Evolutionary conservation across 176 grass and related monocot genomes (phyloP).

Genomic region (Eragrostis nindensis): DNA sequence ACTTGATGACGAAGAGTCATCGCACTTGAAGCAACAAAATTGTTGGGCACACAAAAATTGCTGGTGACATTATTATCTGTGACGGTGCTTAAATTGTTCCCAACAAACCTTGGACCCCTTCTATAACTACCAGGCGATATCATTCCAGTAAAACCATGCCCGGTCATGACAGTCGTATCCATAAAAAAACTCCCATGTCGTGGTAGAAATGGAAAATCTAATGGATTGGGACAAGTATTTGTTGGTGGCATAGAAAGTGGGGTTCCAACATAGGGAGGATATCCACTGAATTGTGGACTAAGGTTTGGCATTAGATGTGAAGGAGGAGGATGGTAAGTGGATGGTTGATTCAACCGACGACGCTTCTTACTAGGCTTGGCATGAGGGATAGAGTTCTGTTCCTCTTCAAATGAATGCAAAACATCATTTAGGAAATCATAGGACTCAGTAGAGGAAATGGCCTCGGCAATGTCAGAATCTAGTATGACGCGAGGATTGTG

Average conservation of each 20-base stretch:
- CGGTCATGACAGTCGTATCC: not conserved
- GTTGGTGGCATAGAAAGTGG: not conserved
- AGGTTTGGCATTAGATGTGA: not conserved
- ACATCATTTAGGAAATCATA: constrained; percentile 19
- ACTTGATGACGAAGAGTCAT: not conserved
- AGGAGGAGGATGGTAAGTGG: not conserved
- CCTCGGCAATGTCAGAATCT: not conserved
- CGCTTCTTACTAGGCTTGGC: not conserved
- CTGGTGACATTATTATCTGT: too few species aligned
- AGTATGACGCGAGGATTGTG: not conserved
- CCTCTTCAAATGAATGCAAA: not conserved
- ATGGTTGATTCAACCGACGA: not conserved
- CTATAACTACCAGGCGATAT: not conserved
- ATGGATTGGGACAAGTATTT: not conserved
- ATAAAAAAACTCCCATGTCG: not conserved
- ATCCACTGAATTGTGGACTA: not conserved
- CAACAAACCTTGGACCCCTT: not conserved
- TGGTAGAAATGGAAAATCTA: not conserved
- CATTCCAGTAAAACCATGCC: not conserved
- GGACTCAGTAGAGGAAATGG: not conserved
- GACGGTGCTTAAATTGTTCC: not conserved
- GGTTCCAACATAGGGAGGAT: not conserved
- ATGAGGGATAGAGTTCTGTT: not conserved
- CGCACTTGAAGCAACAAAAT: not conserved
- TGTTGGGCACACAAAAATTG: not conserved